phyloP scores from a whole-genome alignment of 371 early-diverging fungal genomes.

The Coemansia sp. region DNA sequence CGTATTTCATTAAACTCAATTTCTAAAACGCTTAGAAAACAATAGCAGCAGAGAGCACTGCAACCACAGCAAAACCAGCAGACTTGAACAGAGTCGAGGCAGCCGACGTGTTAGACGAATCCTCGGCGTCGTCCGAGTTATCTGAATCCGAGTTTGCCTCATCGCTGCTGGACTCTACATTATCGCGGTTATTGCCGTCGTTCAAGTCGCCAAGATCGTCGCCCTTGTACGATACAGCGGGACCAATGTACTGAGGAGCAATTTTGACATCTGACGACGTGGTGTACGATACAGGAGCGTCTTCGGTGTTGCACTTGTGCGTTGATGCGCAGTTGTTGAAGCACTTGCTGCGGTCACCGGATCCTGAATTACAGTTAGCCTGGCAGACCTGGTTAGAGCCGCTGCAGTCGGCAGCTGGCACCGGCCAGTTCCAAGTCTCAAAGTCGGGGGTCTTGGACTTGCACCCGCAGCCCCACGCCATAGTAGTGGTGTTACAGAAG shows the following conservation, averaged over 20 bases:
- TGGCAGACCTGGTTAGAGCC: constrained; percentile 37
- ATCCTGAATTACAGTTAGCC: constrained; percentile 27
- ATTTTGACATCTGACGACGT: constrained; percentile 5
- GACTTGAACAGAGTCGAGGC: constrained; percentile 10
- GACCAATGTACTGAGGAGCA: constrained; percentile 39
- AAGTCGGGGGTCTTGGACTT: constrained; percentile 34
- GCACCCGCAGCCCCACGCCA: constrained; percentile 53
- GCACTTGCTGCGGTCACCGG: constrained; percentile 33
- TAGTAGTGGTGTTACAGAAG: constrained; percentile 50
- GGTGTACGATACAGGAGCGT: constrained; percentile 53
- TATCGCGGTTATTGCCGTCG: constrained; percentile 46
- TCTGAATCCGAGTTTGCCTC: background rate
- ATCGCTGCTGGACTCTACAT: background rate
- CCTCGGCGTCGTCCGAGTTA: background rate
- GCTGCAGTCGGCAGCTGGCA: constrained; percentile 47
- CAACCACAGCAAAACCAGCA: constrained; percentile 8
- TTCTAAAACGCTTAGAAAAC: constrained; percentile 11
- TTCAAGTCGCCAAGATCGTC: constrained; percentile 42
- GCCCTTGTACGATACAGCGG: constrained; percentile 50
- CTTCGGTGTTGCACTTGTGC: constrained; percentile 49
- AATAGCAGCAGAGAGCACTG: constrained; percentile 7
- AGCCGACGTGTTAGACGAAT: background rate
- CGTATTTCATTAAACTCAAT: background rate
- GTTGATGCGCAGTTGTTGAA: constrained; percentile 29
- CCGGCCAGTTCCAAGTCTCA: constrained; percentile 48